Evolutionary conservation across 208 protist species (phyloP), one percentile per base, ranked within the genome.

Genomic region (Angomonas deanei): DNA sequence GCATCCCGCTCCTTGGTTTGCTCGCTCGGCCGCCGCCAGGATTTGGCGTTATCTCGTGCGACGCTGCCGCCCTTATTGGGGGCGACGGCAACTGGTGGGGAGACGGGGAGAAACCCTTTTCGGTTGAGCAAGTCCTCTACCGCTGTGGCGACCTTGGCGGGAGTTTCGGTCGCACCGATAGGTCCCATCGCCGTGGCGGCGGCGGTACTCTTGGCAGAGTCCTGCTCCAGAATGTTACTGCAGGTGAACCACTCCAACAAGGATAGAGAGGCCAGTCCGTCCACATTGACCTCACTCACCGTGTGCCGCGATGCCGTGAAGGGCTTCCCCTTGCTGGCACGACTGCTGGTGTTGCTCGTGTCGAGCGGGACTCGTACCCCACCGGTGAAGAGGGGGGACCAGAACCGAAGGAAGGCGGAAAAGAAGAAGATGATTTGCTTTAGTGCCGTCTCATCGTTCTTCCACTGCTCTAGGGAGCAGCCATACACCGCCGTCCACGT

Each of bases 401-500:
- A 94, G 3, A 94, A 61, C 33, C 76, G 77, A 15, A 78, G 30
- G 50, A 92, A 88, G 19, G 88, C 48, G 6, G 84, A 58, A 62
- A 94, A 94, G 59, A 91, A 94, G 74, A 94, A 92, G 55, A 92
- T 42, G 62, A 90, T 82, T 69, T 94, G 85, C 6, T 83, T 74
- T 59, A 90, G 64, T 30, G 88, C 71, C 26, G 31, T 26, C 66
- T 87, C 82, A 8, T 81, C 69, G 24, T 66, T 50, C 30, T 75
- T 73, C 77, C 76, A 89, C 52, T 76, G 46, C 19, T 69, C 69
- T 38, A 33, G n/a, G 0, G 70, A 49, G 23, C 70, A 49, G 64
- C 72, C 66, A 60, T 94, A 94, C 17, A 94, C 76, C 0, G 67
- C 73, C 30, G 63, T 75, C 83, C 84, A 94, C 68, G 83, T 92